Evolutionary conservation across 1,139 yeast species (phyloP), one percentile per base, ranked within the genome.

Genomic region (Debaryomyces singareniensis): DNA sequence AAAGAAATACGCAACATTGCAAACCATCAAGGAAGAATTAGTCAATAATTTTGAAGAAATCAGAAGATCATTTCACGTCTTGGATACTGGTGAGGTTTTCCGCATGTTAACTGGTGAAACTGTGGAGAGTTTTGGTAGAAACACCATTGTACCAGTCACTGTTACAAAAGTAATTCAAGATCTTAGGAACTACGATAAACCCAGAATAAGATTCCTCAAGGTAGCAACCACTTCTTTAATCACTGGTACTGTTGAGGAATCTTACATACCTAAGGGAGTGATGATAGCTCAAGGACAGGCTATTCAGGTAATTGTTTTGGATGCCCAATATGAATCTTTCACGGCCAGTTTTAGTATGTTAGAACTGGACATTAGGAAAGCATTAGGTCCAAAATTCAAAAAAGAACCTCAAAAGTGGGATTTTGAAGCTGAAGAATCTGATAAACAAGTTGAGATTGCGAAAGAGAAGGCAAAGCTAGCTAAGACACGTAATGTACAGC

Each of bases 71-170:
- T 79, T 79, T 71, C 85, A 75, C 42, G 46, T 67, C n/a, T 60
- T 89, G 51, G 76, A 71, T 28, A 75, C 71, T 21, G 64, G 68
- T 28, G 95, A 87, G 49, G 76, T 89, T 5, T 93, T 91, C 68
- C 81, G 82, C 35, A 77, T 86, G 74, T 70, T 91, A 39, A 87
- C 98, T 0, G 95, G 96, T 34, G 97, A 89, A 54, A 75, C 87
- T 2, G 62, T 67, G 5, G 78, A 76, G 31, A 62, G 86, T 1
- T 75, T 87, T 54, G 68, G 71, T 35, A 68, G 71, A 30, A 93
- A 91, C 20, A 58, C 75, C n/a, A 71, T 89, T 29, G 77, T 86
- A 14, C 93, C 97, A 1, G 93, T 84, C 9, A 73, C 78, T 16
- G 63, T 86, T 20, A 71, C 73, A 36, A 66, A 66, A 39, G 75